phyloP scores from a whole-genome alignment of 306 rosid species.

The Fragaria vesca region DNA sequence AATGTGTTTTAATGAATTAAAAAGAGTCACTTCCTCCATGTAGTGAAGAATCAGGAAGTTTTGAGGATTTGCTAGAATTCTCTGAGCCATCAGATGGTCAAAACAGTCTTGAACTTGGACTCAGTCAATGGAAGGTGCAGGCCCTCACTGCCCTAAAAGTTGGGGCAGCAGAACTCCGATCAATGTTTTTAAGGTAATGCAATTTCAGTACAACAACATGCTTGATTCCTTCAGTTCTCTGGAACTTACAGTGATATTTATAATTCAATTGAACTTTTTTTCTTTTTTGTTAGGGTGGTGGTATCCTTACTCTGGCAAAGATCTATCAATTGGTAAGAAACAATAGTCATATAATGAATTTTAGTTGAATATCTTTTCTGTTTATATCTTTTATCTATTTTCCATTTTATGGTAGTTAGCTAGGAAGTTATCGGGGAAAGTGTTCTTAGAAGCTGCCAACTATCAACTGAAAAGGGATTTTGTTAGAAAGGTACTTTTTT shows the following conservation, averaged over 20 bases:
- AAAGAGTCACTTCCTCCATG: conserved; percentile 29
- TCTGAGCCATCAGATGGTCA: conserved; percentile 36
- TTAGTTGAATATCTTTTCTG: background rate
- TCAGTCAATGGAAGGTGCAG: conserved; percentile 69
- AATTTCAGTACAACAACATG: conserved; percentile 11
- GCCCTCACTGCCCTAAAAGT: conserved; percentile 52
- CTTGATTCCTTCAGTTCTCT: conserved; percentile 12
- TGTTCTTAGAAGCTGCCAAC: conserved; percentile 82
- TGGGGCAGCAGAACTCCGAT: conserved; percentile 57
- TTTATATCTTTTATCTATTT: conserved; percentile 27
- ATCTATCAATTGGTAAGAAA: conserved; percentile 72
- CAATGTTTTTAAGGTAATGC: conserved; percentile 68
- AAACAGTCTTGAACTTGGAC: conserved; percentile 64
- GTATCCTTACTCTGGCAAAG: conserved; percentile 66
- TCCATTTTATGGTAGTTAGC: conserved; percentile 51
- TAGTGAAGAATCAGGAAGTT: conserved; percentile 60
- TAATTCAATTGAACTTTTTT: conserved; percentile 13
- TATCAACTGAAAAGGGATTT: conserved; percentile 84
- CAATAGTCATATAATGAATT: conserved; percentile 21
- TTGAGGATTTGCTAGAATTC: conserved; percentile 33
- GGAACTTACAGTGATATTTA: conserved; percentile 19
- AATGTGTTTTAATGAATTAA: conserved; percentile 20
- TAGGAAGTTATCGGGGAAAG: conserved; percentile 72
- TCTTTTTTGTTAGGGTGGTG: conserved; percentile 60
- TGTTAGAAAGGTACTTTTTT: conserved; percentile 58